Percentiles rank a stretch among this genome's conserved stretches.
phyloP scores from a whole-genome alignment of 257 asterid species.

The Echites panduratus region DNA sequence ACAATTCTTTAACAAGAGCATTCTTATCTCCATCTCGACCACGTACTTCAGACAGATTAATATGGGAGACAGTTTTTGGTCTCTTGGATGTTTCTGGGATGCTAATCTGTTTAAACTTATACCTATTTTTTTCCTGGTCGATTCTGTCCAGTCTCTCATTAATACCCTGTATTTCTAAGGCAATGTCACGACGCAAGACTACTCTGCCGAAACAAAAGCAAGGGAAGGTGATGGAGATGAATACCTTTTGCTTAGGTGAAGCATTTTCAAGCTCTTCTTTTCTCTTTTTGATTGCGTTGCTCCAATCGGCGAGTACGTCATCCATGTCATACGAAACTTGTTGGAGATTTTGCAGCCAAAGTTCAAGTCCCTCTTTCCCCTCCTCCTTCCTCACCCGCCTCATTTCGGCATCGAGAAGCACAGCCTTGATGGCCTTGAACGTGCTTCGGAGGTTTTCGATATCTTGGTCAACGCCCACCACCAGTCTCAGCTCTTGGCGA shows the following conservation, averaged over 20 bases:
- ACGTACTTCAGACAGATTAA: conserved; percentile 15
- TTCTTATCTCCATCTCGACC: conserved; percentile 26
- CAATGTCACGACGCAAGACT: conserved; percentile 45
- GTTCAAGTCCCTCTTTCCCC: conserved; percentile 15
- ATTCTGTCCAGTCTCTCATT: conserved; percentile 34
- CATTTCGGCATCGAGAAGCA: conserved; percentile 59
- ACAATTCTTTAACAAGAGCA: conserved; percentile 19
- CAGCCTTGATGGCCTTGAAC: conserved; percentile 43
- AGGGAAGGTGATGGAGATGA: conserved; percentile 23
- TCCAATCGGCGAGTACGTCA: conserved; percentile 62
- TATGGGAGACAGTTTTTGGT: conserved; percentile 15
- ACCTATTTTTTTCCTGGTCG: conserved; percentile 44
- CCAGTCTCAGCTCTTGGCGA: conserved; percentile 33
- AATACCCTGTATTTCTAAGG: conserved; percentile 37
- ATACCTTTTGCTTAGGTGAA: conserved; percentile 40
- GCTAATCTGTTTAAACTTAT: conserved; percentile 20
- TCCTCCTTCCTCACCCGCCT: conserved; percentile 38
- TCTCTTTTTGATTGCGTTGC: conserved; percentile 23
- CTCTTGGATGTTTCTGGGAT: conserved; percentile 1
- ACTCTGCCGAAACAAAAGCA: conserved; percentile 32
- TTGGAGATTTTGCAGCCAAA: conserved; percentile 53
- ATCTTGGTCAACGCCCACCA: conserved; percentile 41
- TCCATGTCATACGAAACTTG: conserved; percentile 54
- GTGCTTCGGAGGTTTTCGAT: conserved; percentile 37
- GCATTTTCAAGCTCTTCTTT: conserved; percentile 23